Percentiles rank a stretch among this genome's conserved stretches.
These are phyloP conservation scores for Coniochaeta ligniaria DNA, from an alignment of 2,329 filamentous ascomycete species.

Conservation along the genomic window DNA sequence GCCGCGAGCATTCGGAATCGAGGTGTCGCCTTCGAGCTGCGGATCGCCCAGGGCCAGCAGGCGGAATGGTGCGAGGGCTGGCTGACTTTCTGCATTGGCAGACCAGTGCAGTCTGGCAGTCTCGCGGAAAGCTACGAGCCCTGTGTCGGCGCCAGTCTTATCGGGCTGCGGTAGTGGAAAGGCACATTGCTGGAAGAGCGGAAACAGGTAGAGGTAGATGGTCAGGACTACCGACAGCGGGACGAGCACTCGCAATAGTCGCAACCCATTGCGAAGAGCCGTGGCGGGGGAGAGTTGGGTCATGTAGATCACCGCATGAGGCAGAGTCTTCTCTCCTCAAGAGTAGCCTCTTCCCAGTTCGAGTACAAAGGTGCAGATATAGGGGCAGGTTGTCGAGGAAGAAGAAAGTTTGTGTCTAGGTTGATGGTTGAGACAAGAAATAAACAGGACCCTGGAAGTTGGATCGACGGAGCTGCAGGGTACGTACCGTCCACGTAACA, in stretches of 20 bases:
- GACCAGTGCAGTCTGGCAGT: conserved; percentile 31
- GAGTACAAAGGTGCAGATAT: background rate
- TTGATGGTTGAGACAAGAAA: background rate
- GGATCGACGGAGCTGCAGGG: background rate
- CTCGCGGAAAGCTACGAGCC: conserved; percentile 26
- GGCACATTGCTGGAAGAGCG: conserved; percentile 69
- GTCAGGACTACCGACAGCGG: conserved; percentile 65
- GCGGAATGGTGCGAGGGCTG: conserved; percentile 63
- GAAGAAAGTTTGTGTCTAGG: background rate
- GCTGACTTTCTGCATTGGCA: conserved; percentile 11
- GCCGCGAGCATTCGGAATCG: conserved; percentile 56
- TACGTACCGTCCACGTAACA: background rate
- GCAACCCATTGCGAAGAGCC: conserved; percentile 49
- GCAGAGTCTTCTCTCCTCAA: conserved; percentile 7
- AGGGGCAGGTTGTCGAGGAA: background rate
- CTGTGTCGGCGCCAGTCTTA: conserved; percentile 7
- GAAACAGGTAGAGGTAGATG: conserved; percentile 81
- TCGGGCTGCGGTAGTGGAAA: conserved; percentile 54
- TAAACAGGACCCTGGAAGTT: background rate
- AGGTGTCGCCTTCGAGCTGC: conserved; percentile 87
- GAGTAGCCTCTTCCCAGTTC: background rate
- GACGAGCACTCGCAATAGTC: conserved; percentile 47
- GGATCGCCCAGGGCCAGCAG: conserved; percentile 86
- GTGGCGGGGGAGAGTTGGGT: conserved; percentile 33
- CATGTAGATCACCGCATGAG: conserved; percentile 38